Conservation (phyloP, 768 basidiomycete genomes). For the Collybia sordida region DNA sequence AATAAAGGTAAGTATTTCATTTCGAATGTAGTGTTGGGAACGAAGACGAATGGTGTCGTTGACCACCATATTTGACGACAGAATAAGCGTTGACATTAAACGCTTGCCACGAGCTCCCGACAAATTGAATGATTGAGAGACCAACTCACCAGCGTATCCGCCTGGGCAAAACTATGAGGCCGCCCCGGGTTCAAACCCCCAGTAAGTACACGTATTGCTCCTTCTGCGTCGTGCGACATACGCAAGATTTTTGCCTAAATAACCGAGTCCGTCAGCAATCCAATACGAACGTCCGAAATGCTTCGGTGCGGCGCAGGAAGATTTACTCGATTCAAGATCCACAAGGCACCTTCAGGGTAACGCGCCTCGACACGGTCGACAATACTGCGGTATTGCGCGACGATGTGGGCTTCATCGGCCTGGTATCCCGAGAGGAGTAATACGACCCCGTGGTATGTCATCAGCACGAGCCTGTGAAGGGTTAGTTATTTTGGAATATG, state of each 20-base stretch:
- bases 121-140: too few species aligned
- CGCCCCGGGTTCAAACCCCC: conserved; percentile 55
- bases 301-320: not conserved
- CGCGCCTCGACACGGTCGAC: conserved; percentile 58
- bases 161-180: conserved; percentile 62
- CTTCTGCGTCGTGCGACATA: conserved; percentile 65
- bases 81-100: too few species aligned
- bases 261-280: not conserved
- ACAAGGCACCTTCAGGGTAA: conserved; percentile 68
- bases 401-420: conserved; percentile 64
- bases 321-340: conserved; percentile 70
- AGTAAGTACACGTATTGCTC: conserved; percentile 62
- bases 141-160: conserved; percentile 67
- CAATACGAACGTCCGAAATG: too few species aligned
- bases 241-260: conserved; percentile 71
- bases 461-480: conserved; percentile 61
- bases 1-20: too few species aligned
- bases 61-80: too few species aligned
- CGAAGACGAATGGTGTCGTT: conserved; percentile 3
- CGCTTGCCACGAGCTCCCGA: too few species aligned
- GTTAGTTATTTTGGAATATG: too few species aligned
- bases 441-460: conserved; percentile 78
- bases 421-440: conserved; percentile 74
- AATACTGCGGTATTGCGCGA: conserved; percentile 62
- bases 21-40: not conserved